Conservation (phyloP, 1,139 yeast genomes). For the Pneumocystis canis region DNA sequence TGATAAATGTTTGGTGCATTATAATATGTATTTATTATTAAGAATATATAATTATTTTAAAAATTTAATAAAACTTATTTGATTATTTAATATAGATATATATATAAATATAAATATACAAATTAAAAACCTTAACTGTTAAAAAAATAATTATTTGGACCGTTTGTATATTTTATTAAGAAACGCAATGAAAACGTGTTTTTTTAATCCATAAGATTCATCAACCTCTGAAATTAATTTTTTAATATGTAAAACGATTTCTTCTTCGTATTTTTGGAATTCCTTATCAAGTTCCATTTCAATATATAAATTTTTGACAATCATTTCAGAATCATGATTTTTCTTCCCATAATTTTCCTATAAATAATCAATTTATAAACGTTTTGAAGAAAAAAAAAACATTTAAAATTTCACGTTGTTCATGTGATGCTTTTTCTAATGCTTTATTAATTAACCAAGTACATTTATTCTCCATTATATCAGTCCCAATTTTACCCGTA, state of each 20-base stretch:
- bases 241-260: constrained; percentile 49
- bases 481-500: constrained; percentile 97
- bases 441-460: constrained; percentile 97
- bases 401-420: constrained; percentile 71
- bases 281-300: constrained; percentile 58
- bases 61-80: not conserved
- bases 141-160: constrained; percentile 39
- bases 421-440: constrained; percentile 57
- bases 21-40: not conserved
- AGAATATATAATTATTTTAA: not conserved
- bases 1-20: not conserved
- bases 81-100: not conserved
- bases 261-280: constrained; percentile 73
- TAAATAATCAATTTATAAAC: not conserved
- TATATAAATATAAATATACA: not conserved
- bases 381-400: constrained; percentile 17
- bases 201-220: constrained; percentile 84
- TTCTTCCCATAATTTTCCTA: constrained; percentile 68
- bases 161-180: constrained; percentile 88
- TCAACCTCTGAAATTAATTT: constrained; percentile 55
- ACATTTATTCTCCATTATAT: constrained; percentile 95
- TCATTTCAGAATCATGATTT: constrained; percentile 51
- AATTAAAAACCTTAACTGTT: too few relatives aligned
- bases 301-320: constrained; percentile 58
- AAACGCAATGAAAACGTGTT: constrained; percentile 67